Percentiles rank a stretch among this genome's conserved stretches.
Evolutionary conservation across 2,329 filamentous ascomycete genomes (phyloP).

Genomic region (Fusarium lateritium): DNA sequence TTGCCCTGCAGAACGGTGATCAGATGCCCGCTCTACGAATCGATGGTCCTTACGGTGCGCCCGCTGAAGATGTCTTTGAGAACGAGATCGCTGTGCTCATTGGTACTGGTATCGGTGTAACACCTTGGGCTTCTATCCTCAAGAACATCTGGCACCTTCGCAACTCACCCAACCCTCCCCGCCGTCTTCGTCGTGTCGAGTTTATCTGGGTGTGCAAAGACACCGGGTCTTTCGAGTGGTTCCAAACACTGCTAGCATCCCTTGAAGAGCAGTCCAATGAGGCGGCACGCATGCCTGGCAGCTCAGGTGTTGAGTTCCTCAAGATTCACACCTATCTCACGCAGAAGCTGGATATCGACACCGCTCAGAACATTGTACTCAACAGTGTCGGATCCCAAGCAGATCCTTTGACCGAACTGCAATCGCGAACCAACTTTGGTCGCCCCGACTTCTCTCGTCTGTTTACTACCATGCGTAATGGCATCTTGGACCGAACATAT

Average conservation of each 20-base stretch:
- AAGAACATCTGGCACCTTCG: constrained; percentile 99
- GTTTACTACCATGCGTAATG: constrained; percentile 87
- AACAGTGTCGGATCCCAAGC: constrained; percentile 91
- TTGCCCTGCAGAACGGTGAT: constrained; percentile 93
- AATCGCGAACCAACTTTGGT: constrained; percentile 92
- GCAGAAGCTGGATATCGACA: constrained; percentile 91
- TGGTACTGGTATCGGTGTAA: constrained; percentile 89
- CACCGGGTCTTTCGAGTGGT: constrained; percentile 97
- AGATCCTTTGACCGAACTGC: constrained; percentile 93
- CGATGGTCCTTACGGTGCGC: constrained; percentile 96
- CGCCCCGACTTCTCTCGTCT: constrained; percentile 89
- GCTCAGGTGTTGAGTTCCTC: constrained; percentile 85
- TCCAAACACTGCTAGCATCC: constrained; percentile 92
- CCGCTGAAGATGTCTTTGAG: constrained; percentile 96
- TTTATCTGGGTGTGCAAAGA: constrained; percentile 99
- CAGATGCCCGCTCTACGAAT: constrained; percentile 91
- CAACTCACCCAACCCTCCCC: constrained; percentile 88
- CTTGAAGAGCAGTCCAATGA: constrained; percentile 88
- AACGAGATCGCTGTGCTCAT: constrained; percentile 91
- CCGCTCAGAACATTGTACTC: constrained; percentile 95
- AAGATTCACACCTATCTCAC: constrained; percentile 99
- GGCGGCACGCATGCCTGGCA: constrained; percentile 76
- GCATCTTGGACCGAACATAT: constrained; percentile 88
- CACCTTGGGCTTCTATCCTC: constrained; percentile 87
- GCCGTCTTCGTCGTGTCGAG: constrained; percentile 91